Base-by-base conservation (phyloP, 1,284 basidiomycete genomes). In the Leucoagaricus sp. region DNA sequence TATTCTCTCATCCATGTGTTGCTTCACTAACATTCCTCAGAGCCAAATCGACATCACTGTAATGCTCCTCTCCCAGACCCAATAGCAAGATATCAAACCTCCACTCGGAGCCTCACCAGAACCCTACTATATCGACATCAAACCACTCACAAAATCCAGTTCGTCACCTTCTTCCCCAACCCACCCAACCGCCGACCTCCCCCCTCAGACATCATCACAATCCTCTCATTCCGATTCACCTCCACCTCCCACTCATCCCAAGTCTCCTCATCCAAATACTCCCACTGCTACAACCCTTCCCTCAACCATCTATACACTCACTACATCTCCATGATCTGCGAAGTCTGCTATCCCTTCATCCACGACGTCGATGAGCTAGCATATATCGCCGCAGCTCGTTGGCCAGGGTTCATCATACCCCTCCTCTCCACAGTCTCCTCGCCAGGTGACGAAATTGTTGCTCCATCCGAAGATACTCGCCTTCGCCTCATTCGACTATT, bases 21-120 rank as follows among this genome's bases (percentile, higher is more conserved):
- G 23, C n/a, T 12, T 10, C 19, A 15, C 4, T 3, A 56, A 36
- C 17, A 10, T 49, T 26, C 5, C 50, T 15, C 57, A 81, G 79
- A 65, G 74, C 33, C 70, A 68, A 55, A 63, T 80, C 2, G 74
- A 78, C 47, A 49, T 81, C 19, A 82, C 81, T 1, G 81, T 89
- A 0, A 75, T 94, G 3, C 78, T 94, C 52, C 68, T 89, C 26
- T 92, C 90, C 1, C 77, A 83, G 45, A 75, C 82, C 6, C 79
- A 81, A 15, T 94, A 92, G 92, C 85, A 90, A 60, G 82, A 89
- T 60, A 78, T 93, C 17, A 80, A 85, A 8, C 90, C 91, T 0
- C 69, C 81, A 0, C 69, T 87, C 4, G 89, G 87, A 3, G 86
- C 89, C 25, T 82, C 89, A 0, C 82, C 85, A 0, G 90, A 93